phyloP scores from a whole-genome alignment of 1,284 basidiomycete genomes.

The Leccinum pachyderme region DNA sequence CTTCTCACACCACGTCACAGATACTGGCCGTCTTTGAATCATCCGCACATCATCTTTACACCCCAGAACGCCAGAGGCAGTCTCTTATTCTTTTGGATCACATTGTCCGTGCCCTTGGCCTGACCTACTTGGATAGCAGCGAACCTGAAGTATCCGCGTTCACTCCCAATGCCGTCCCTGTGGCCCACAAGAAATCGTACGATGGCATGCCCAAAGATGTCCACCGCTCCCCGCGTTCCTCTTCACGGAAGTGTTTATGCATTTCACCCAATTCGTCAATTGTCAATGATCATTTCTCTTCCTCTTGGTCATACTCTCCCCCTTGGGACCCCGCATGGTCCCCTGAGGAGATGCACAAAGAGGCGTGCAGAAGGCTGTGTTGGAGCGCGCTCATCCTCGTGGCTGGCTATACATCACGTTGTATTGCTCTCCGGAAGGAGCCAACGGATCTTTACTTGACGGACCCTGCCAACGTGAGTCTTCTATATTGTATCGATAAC shows the following conservation, averaged over 20 bases:
- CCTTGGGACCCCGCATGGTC: slow-evolving; percentile 63
- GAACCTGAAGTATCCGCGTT: slow-evolving; percentile 56
- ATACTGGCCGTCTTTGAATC: slow-evolving; percentile 73
- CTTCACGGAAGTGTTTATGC: slow-evolving; percentile 50
- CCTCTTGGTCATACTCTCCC: slow-evolving; percentile 49
- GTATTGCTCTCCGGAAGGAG: slow-evolving; percentile 58
- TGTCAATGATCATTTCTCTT: slow-evolving; percentile 38
- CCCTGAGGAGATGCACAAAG: slow-evolving; percentile 52
- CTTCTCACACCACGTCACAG: slow-evolving; percentile 35
- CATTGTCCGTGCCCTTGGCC: slow-evolving; percentile 52
- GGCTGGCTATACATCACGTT: slow-evolving; percentile 62
- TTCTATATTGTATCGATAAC: slow-evolving; percentile 7
- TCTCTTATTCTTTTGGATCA: slow-evolving; percentile 60
- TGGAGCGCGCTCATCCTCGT: slow-evolving; percentile 71
- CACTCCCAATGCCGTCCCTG: slow-evolving; percentile 45
- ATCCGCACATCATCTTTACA: slow-evolving; percentile 66
- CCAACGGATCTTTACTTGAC: slow-evolving; percentile 55
- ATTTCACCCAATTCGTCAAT: slow-evolving; percentile 39
- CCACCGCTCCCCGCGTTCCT: slow-evolving; percentile 25
- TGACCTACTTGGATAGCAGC: slow-evolving; percentile 55
- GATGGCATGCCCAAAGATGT: slow-evolving; percentile 29
- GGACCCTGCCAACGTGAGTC: slow-evolving; percentile 61
- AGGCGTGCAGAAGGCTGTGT: slow-evolving; percentile 68
- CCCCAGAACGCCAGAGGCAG: slow-evolving; percentile 48
- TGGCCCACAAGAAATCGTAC: slow-evolving; percentile 36